These are phyloP conservation scores for Oryza meyeriana DNA, from an alignment of 176 grass and related monocot genomes.

Conservation along the genomic window DNA sequence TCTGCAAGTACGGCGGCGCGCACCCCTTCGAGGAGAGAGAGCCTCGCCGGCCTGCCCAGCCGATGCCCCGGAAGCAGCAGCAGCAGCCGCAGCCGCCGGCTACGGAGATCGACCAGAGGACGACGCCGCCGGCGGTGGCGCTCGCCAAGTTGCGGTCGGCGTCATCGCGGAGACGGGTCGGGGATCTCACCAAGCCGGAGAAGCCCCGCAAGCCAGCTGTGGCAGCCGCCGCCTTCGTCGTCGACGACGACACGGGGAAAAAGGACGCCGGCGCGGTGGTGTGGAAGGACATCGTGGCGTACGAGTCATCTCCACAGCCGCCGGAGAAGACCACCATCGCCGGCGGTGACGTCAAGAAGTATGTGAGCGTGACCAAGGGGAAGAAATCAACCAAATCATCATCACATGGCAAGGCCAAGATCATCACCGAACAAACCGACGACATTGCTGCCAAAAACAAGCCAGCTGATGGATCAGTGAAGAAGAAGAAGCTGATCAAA, in stretches of 20 bases:
- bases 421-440: background rate
- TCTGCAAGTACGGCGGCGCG: conserved; percentile 59
- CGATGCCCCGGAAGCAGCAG: conserved; percentile 22
- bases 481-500: conserved; percentile 25
- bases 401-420: background rate
- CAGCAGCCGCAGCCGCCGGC: background rate
- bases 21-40: conserved; percentile 39
- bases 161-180: conserved; percentile 48
- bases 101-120: background rate
- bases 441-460: background rate
- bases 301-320: conserved; percentile 1
- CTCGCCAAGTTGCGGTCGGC: conserved; percentile 40
- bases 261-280: conserved; percentile 18
- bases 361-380: conserved; percentile 1
- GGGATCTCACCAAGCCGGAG: conserved; percentile 14
- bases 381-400: background rate
- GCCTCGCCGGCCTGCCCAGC: background rate
- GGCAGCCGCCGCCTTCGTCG: background rate
- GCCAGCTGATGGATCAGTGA: background rate
- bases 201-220: background rate
- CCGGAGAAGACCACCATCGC: background rate
- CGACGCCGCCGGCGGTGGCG: conserved; percentile 1
- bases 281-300: conserved; percentile 63
- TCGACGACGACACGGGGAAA: background rate
- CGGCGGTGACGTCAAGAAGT: background rate